Percentiles rank a stretch among this genome's conserved stretches.
Evolutionary conservation across 495 filamentous ascomycete species (phyloP).

Genomic region (Penicillium taxi): DNA sequence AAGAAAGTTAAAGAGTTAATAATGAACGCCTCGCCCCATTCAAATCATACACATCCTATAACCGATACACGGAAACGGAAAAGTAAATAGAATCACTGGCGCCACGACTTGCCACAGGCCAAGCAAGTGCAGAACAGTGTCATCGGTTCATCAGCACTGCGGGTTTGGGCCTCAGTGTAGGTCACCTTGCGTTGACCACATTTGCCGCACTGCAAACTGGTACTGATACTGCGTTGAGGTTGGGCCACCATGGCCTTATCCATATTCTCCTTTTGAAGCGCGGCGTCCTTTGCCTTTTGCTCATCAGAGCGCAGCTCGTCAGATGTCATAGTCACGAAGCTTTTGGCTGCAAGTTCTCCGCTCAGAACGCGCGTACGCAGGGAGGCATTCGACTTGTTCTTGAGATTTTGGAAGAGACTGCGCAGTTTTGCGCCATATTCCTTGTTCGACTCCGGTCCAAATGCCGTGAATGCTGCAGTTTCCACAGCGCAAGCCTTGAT

Average conservation of each 20-base stretch:
- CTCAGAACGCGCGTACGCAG: slow-evolving; percentile 67
- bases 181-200: slow-evolving; percentile 88
- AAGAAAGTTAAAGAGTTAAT: slow-evolving; percentile 2
- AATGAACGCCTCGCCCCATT: slow-evolving; percentile 13
- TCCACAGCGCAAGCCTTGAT: slow-evolving; percentile 65
- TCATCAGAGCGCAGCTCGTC: slow-evolving; percentile 75
- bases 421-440: slow-evolving; percentile 81
- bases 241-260: slow-evolving; percentile 58
- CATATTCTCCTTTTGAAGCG: slow-evolving; percentile 83
- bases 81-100: slow-evolving; percentile 23
- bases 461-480: slow-evolving; percentile 55
- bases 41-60: slow-evolving; percentile 14
- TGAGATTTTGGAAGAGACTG: slow-evolving; percentile 85
- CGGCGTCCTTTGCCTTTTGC: slow-evolving; percentile 56
- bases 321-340: slow-evolving; percentile 64
- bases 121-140: slow-evolving; percentile 42
- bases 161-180: slow-evolving; percentile 93
- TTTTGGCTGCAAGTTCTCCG: slow-evolving; percentile 59
- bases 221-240: slow-evolving; percentile 72
- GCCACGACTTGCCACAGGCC: slow-evolving; percentile 46
- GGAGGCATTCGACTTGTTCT: slow-evolving; percentile 75
- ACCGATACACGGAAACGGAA: neutral
- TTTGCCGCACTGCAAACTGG: slow-evolving; percentile 76
- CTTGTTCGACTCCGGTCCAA: slow-evolving; percentile 57
- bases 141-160: slow-evolving; percentile 72